Percentiles rank a stretch among this genome's conserved stretches.
Conservation (phyloP, 1,139 yeast species). For the Suhomyces guaymorum region DNA sequence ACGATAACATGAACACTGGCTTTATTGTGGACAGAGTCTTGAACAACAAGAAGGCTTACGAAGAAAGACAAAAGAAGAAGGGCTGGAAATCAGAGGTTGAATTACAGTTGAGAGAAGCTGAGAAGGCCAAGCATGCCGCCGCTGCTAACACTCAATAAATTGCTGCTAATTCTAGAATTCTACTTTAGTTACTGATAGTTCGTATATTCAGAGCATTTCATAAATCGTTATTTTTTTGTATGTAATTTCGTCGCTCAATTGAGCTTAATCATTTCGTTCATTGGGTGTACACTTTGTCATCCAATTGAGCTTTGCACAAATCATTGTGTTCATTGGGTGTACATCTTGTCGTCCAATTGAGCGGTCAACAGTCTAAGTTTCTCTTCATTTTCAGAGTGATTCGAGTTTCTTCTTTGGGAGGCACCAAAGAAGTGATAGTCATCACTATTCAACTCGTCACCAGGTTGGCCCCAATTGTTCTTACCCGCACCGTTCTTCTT, state of each 20-base stretch:
- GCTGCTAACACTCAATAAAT: no score
- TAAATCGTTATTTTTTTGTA: no score
- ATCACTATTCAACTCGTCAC: constrained; percentile 54
- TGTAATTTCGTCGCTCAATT: no score
- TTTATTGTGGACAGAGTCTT: constrained; percentile 70
- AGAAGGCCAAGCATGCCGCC: constrained; percentile 13
- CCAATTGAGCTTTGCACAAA: no score
- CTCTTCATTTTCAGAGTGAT: constrained; percentile 35
- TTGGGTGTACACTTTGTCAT: no score
- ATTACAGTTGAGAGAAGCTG: constrained; percentile 28
- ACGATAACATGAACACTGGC: constrained; percentile 59
- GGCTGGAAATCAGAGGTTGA: constrained; percentile 66
- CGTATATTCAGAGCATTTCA: no score
- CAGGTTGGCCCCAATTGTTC: constrained; percentile 72
- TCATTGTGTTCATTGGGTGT: constrained; percentile 5
- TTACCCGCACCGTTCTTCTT: constrained; percentile 88
- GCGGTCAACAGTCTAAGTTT: constrained; percentile 27
- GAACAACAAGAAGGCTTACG: constrained; percentile 63
- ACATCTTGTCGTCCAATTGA: constrained; percentile 22
- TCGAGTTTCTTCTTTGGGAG: constrained; percentile 43
- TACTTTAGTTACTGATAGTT: no score
- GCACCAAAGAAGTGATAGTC: constrained; percentile 26
- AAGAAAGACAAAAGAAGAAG: constrained; percentile 75
- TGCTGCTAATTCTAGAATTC: no score
- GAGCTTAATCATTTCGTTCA: no score